phyloP scores from a whole-genome alignment of 805 yeast species.

The Saturnispora kantuleensis region DNA sequence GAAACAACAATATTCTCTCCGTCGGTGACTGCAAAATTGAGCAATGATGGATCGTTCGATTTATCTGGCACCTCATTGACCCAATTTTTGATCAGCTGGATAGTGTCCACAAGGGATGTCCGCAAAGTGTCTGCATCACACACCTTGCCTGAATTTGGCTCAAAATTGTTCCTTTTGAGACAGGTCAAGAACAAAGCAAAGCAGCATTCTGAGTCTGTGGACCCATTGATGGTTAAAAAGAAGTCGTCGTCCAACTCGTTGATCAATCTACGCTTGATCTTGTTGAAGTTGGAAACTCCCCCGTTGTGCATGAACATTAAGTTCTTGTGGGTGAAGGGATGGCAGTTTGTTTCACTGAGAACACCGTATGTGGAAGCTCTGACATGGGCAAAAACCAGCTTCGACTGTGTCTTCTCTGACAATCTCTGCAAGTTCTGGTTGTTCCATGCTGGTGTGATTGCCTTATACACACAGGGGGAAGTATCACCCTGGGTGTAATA shows the following conservation, averaged over 20 bases:
- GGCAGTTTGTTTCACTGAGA: constrained; percentile 90
- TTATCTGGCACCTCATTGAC: constrained; percentile 43
- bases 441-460: constrained; percentile 98
- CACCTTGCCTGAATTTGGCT: constrained; percentile 36
- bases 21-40: constrained; percentile 93
- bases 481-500: constrained; percentile 46
- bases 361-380: constrained; percentile 95
- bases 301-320: constrained; percentile 98
- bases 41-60: constrained; percentile 61
- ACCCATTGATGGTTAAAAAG: constrained; percentile 76
- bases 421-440: constrained; percentile 79
- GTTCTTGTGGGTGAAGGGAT: constrained; percentile 82
- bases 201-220: constrained; percentile 93
- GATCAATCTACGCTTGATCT: constrained; percentile 64
- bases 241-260: constrained; percentile 71
- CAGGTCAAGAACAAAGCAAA: constrained; percentile 83
- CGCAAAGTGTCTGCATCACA: constrained; percentile 46
- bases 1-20: constrained; percentile 80
- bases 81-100: constrained; percentile 72
- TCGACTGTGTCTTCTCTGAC: constrained; percentile 79
- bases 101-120: constrained; percentile 61
- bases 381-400: constrained; percentile 87
- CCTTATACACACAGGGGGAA: constrained; percentile 84
- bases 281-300: constrained; percentile 62
- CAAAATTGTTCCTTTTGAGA: constrained; percentile 61